Percentiles rank a stretch among this genome's conserved stretches.
Evolutionary conservation across 2,329 filamentous ascomycete species (phyloP).

Genomic region (Capronia coronata): DNA sequence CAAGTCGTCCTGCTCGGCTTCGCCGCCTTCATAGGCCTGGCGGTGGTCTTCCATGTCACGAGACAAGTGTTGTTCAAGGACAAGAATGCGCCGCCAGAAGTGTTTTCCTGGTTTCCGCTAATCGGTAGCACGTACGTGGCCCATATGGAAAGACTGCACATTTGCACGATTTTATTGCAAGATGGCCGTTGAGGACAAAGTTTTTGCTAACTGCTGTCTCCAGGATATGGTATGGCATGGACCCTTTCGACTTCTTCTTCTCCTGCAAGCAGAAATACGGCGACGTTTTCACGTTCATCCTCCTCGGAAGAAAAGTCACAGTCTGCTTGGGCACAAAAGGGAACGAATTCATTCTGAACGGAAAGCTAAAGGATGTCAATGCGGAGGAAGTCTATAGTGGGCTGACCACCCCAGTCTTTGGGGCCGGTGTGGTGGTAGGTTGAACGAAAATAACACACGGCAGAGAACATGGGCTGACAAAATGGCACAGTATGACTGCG

Average conservation of each 20-base stretch:
- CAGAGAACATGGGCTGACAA: background rate
- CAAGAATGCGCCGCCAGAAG: conserved; percentile 70
- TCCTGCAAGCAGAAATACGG: conserved; percentile 71
- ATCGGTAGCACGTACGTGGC: conserved; percentile 37
- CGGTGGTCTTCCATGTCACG: conserved; percentile 71
- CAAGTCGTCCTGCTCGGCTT: conserved; percentile 42
- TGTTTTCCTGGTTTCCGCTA: conserved; percentile 71
- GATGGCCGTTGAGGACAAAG: no score
- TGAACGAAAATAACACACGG: background rate
- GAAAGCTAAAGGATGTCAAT: conserved; percentile 81
- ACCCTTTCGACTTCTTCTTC: conserved; percentile 76
- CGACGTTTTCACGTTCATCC: conserved; percentile 83
- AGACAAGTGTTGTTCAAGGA: conserved; percentile 75
- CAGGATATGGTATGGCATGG: conserved; percentile 39
- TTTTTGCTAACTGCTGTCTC: background rate
- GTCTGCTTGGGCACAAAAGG: conserved; percentile 74
- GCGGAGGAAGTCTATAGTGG: conserved; percentile 85
- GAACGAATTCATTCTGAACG: conserved; percentile 90
- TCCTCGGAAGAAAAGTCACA: conserved; percentile 82
- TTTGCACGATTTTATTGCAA: background rate
- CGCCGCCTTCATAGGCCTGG: conserved; percentile 45
- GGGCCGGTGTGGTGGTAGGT: conserved; percentile 49
- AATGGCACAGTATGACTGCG: conserved; percentile 68
- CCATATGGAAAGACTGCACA: background rate
- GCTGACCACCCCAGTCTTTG: conserved; percentile 66